Base-by-base conservation (phyloP, 371 early-diverging fungal genomes). In the Mortierella sp. region DNA sequence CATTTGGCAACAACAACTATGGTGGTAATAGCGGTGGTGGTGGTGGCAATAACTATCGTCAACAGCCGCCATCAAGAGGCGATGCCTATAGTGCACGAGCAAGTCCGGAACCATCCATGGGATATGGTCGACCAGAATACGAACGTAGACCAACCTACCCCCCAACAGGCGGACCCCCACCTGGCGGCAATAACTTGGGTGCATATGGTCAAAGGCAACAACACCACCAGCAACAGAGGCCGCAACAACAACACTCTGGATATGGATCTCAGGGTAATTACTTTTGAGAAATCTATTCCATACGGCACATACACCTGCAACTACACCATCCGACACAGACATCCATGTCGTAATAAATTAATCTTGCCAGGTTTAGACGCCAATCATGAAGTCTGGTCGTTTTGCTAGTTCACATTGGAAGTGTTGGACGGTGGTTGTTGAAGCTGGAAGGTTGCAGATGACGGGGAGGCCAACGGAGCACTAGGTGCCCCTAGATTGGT, bases 131-230 rank as follows among this genome's bases (percentile, higher is more conserved):
- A 41, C 49, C 65, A 8, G 71, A 65, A 1, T 71, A 71, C 53
- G 71, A 71, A 1, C 66, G 66, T 5, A 55, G 61, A 8, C 71
- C 71, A 7, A 54, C 64, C 1, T 63, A 59, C n/a, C 71, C 71
- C 21, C 61, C 64, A 1, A 29, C 31, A 0, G 53, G 52, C 19
- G 34, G 34, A 4, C 34, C 34, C 10, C 34, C 34, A 34, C 10
- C 34, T 34, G 34, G 34, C 34, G 49, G 56, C 2, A 57, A 53
- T 37, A 62, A 58, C 29, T 8, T 49, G 58, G 70, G 70, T 0
- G 71, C 60, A 4, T 71, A 71, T 49, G 71, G 66, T 5, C 70
- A 69, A 25, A 52, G 63, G 22, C 70, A 48, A 31, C 71, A 59
- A 14, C 57, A 44, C 37, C 56, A 61, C 17, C 69, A 57, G 21